Evolutionary conservation across 2,329 filamentous ascomycete genomes (phyloP), one percentile per base, ranked within the genome.

Genomic region (Pestalotiopsis fici): DNA sequence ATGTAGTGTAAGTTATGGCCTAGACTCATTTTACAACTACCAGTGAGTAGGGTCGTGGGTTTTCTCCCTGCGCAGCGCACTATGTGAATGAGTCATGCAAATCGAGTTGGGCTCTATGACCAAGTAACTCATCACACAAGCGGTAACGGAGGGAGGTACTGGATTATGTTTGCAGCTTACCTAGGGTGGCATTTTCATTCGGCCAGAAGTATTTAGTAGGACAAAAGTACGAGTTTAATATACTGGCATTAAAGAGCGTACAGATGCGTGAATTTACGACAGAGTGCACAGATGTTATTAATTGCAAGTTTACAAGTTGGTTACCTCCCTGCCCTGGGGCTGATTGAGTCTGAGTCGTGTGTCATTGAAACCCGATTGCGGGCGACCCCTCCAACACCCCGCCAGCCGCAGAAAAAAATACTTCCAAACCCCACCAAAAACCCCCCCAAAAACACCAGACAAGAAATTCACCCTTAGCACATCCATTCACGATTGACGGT

Each of bases 401-500:
- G 43, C 43, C 43, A 50, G 43, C 43, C 18, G 43, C 21, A 21
- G 43, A 50, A 50, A 50, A 50, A 50, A 50, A 50, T 50, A 50
- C 43, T 50, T 50, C 43, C 43, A 50, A 50, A 50, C 43, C 43
- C 43, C 43, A 50, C 43, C 43, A 50, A 50, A 50, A 50, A 18
- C 43, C 43, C 43, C 43, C 43, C 43, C 43, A 15, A 50, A 50
- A 50, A 50, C 43, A 23, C 43, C 43, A 50, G 21, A 50, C 18
- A 50, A 50, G 21, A 50, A 50, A 50, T 21, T 50, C 43, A 50
- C 43, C 43, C 21, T 50, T 50, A 9, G 43, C 31, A 11, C 43
- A 50, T 50, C 43, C 43, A 50, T 65, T 39, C 69, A 69, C 69
- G 69, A 67, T 66, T 68, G 66, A 65, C 69, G 66, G 69, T 69